These are phyloP conservation scores for Beverwykella pulmonaria DNA, from an alignment of 495 filamentous ascomycete genomes.

Conservation along the genomic window DNA sequence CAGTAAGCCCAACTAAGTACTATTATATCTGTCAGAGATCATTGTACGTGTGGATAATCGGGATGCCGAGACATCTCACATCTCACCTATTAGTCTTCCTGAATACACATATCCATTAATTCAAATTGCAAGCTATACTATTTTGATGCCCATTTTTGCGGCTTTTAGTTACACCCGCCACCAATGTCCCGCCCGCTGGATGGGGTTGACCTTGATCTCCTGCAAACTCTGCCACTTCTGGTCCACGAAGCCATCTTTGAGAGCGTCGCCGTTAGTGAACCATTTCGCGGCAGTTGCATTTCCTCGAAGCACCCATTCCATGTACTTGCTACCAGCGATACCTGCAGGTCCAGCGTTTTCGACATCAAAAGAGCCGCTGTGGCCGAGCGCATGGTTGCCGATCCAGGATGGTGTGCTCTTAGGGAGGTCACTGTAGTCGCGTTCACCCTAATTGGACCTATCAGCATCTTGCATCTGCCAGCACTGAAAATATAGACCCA, in stretches of 20 bases:
- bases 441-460: background rate
- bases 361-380: background rate
- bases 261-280: background rate
- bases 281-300: background rate
- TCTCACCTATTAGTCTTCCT: no score
- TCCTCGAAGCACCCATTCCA: background rate
- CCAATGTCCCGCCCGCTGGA: background rate
- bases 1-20: no score
- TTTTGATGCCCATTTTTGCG: no score
- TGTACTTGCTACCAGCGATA: background rate
- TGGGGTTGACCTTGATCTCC: background rate
- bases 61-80: no score
- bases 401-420: background rate
- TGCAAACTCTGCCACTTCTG: background rate
- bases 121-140: no score
- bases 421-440: background rate
- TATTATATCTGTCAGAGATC: no score
- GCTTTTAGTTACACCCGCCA: no score
- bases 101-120: no score
- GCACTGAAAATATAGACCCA: background rate
- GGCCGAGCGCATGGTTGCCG: background rate
- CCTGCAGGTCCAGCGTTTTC: background rate
- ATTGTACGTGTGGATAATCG: no score
- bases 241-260: background rate
- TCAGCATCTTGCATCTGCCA: background rate